Base-by-base conservation (phyloP, 805 yeast species). In the Torulaspora quercuum region DNA sequence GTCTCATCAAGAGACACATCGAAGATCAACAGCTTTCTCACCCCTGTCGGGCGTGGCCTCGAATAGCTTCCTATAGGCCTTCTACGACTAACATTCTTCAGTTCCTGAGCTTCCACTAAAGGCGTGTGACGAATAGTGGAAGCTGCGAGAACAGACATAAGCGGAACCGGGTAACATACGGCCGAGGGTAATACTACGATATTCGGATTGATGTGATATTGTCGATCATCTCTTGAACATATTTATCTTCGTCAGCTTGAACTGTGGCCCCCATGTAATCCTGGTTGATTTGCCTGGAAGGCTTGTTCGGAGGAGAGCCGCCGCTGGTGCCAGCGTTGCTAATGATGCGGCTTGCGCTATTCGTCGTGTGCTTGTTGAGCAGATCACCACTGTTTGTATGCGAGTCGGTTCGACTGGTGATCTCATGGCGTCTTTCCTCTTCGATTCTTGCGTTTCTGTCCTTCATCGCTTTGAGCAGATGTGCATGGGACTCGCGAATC, bases 401-500 rank as follows among this genome's bases (percentile, higher is more conserved):
- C 17, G 42, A 34, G 11, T 41, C 45, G n/a, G 39, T 21, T 4
- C 29, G 21, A 32, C 33, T 29, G n/a, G 33, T 29, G 10, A 33
- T 37, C 11, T 41, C 45, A 20, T 32, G 34, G 31, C 37, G 21
- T 35, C 49, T 42, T 32, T 33, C 33, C 28, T 39, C 46, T 22
- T 49, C 54, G 27, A 45, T 38, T 35, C 45, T 35, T 33, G 37
- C 48, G 28, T 49, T 48, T 31, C 55, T 50, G 34, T 49, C 56
- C 56, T 56, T 59, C 67, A 64, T 55, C 42, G 52, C 41, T 43
- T 45, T 45, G 43, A 50, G 50, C 43, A 78, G 55, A 23, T 63
- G 67, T 12, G 70, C 47, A 49, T 86, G 94, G n/a, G 78, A 65
- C 7, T 55, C 50, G 44, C 84, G 75, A 27, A 83, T 63, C 28